Conservation (phyloP, 129 eudicot genomes). For the Tanacetum coccineum region DNA sequence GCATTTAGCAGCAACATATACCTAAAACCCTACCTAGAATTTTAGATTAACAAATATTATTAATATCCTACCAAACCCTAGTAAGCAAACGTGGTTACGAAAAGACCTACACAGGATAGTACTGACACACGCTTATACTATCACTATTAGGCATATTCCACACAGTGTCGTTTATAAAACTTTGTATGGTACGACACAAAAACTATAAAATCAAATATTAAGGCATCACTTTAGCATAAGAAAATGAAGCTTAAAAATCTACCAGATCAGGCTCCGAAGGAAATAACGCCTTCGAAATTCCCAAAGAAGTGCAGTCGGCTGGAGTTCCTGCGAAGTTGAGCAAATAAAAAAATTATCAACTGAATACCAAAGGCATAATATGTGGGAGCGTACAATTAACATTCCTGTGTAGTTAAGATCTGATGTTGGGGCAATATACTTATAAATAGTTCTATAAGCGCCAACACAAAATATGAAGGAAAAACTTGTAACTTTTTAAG, state of each 20-base stretch:
- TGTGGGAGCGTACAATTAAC: too few species aligned
- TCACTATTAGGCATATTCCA: not conserved
- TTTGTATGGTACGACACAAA: not conserved
- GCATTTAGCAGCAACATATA: too few species aligned
- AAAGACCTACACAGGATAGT: not conserved
- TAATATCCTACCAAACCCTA: not conserved
- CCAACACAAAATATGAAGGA: too few species aligned
- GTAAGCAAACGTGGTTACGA: not conserved
- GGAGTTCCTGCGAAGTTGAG: slow-evolving; percentile 70
- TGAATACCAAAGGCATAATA: not conserved
- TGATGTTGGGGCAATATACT: too few species aligned
- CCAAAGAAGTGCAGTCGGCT: slow-evolving; percentile 89
- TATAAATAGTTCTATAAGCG: too few species aligned
- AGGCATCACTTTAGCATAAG: not conserved
- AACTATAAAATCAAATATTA: not conserved
- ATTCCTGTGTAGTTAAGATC: too few species aligned
- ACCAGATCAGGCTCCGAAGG: slow-evolving; percentile 85
- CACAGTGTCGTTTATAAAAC: not conserved
- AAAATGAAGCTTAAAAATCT: slow-evolving; percentile 18
- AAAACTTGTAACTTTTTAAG: too few species aligned
- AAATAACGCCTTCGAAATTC: slow-evolving; percentile 70
- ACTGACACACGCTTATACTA: not conserved
- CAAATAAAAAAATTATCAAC: not conserved
- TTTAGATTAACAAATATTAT: not conserved
- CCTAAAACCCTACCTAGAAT: not conserved